These are phyloP conservation scores for Pseudogymnoascus sp. DNA, from an alignment of 2,329 filamentous ascomycete species.

Conservation along the genomic window DNA sequence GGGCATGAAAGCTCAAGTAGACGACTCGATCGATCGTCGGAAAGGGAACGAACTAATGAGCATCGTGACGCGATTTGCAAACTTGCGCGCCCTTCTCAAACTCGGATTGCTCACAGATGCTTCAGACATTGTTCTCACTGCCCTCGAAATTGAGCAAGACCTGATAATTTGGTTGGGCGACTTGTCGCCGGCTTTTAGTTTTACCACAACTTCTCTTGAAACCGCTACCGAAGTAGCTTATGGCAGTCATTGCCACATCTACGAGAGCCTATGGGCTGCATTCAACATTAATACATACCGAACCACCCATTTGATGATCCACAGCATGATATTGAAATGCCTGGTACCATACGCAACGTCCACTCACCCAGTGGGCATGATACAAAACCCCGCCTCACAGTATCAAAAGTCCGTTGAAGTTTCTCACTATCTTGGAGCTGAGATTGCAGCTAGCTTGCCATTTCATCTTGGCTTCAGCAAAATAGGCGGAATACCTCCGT, in stretches of 20 bases:
- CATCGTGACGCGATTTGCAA: not conserved
- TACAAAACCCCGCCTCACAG: too few species aligned
- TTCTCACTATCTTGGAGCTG: too few species aligned
- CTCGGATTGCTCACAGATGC: not conserved
- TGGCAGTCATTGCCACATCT: too few species aligned
- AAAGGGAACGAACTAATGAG: not conserved
- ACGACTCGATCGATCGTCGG: not conserved
- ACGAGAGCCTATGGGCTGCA: too few species aligned
- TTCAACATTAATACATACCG: not conserved
- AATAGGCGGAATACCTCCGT: too few species aligned
- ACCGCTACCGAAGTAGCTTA: not conserved
- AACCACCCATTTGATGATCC: not conserved
- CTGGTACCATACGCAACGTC: not conserved
- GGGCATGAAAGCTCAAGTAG: not conserved
- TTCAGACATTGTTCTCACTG: not conserved
- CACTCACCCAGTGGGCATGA: too few species aligned
- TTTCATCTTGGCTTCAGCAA: too few species aligned
- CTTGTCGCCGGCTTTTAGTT: not conserved
- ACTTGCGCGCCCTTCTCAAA: not conserved
- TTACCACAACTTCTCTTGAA: not conserved
- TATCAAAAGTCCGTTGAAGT: too few species aligned
- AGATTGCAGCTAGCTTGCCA: too few species aligned
- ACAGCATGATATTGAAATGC: not conserved
- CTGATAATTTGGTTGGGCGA: not conserved
- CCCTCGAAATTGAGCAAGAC: not conserved